phyloP scores from a whole-genome alignment of 2,329 filamentous ascomycete genomes.

The Cercospora sp. region DNA sequence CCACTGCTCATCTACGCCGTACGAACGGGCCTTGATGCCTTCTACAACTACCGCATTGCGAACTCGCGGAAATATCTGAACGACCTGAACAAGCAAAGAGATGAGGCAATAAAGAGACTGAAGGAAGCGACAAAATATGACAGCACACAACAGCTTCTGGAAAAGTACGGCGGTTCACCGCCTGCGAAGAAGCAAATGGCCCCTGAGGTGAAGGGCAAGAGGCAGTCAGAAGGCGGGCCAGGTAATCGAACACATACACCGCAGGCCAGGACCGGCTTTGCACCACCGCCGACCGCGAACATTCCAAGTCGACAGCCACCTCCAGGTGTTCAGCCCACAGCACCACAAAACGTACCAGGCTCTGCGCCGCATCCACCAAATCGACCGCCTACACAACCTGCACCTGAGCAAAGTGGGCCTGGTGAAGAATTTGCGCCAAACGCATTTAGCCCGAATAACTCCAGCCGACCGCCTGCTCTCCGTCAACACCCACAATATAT shows the following conservation, averaged over 20 bases:
- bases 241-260: conserved; percentile 28
- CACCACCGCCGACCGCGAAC: conserved; percentile 66
- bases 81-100: conserved; percentile 73
- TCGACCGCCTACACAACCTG: conserved; percentile 18
- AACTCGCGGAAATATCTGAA: conserved; percentile 69
- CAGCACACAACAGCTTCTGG: conserved; percentile 85
- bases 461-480: conserved; percentile 37
- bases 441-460: conserved; percentile 65
- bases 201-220: conserved; percentile 41
- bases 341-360: conserved; percentile 16
- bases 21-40: conserved; percentile 64
- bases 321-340: conserved; percentile 8
- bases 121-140: conserved; percentile 96
- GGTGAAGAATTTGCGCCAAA: conserved; percentile 72
- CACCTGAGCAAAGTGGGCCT: conserved; percentile 33
- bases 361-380: conserved; percentile 5
- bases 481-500: conserved; percentile 29
- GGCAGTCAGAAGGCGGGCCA: conserved; percentile 26
- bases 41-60: conserved; percentile 80
- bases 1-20: conserved; percentile 73
- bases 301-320: conserved; percentile 48
- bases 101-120: conserved; percentile 86
- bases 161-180: conserved; percentile 82
- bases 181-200: conserved; percentile 34
- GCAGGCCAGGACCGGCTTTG: conserved; percentile 57